Evolutionary conservation across 768 basidiomycete species (phyloP).

Genomic region (Hypholoma fasciculare): DNA sequence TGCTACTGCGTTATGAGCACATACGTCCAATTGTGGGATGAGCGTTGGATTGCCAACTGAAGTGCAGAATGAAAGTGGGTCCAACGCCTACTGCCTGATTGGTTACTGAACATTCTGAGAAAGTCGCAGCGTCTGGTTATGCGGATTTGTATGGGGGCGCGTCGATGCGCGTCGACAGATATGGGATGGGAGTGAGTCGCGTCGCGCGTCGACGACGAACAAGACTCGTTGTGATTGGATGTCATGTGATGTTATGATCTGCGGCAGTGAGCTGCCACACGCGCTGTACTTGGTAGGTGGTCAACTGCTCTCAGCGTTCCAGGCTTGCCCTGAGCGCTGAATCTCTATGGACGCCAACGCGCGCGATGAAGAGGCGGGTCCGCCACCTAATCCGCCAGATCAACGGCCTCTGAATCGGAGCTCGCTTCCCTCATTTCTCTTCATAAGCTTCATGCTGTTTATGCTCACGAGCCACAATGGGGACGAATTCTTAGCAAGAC

Average conservation of each 20-base stretch:
- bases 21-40: conserved; percentile 61
- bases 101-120: conserved; percentile 37
- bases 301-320: background rate
- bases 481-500: conserved; percentile 64
- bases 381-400: conserved; percentile 24
- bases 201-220: background rate
- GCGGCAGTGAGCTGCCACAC: background rate
- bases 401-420: conserved; percentile 52
- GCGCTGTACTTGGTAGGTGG: background rate
- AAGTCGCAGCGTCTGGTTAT: background rate
- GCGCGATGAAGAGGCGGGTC: conserved; percentile 39
- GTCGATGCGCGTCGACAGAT: background rate
- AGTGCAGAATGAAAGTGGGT: conserved; percentile 57
- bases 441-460: conserved; percentile 74
- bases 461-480: conserved; percentile 76
- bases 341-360: conserved; percentile 23
- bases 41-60: conserved; percentile 54
- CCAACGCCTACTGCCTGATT: conserved; percentile 54
- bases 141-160: background rate
- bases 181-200: background rate
- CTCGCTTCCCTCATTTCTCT: conserved; percentile 71
- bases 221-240: background rate
- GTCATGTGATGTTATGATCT: background rate
- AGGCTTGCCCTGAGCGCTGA: conserved; percentile 6
- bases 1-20: conserved; percentile 15